These are phyloP conservation scores for Stephania yunnanensis DNA, from an alignment of 164 flowering plant genomes.

Conservation along the genomic window DNA sequence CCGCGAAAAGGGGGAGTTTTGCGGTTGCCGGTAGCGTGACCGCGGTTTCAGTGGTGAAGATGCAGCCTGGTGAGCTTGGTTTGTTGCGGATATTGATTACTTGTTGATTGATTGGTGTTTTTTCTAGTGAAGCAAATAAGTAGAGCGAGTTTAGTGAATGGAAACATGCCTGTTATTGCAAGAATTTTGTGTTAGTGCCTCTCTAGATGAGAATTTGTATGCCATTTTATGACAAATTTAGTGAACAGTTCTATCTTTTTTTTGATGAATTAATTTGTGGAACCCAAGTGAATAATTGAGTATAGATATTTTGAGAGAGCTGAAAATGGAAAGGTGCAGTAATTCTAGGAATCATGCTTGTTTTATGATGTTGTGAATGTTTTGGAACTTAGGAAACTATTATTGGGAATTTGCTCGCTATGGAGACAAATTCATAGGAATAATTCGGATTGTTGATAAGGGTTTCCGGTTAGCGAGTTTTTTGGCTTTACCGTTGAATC, in stretches of 20 bases:
- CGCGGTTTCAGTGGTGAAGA: constrained; percentile 27
- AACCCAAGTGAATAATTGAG: neutral
- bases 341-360: neutral
- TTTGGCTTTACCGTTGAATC: neutral
- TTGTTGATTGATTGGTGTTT: neutral
- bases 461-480: neutral
- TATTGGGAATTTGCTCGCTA: neutral
- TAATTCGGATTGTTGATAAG: neutral
- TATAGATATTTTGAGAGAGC: neutral
- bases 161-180: neutral
- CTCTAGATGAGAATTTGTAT: neutral
- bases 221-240: neutral
- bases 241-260: neutral
- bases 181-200: neutral
- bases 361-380: neutral
- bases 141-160: neutral
- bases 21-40: constrained; percentile 21
- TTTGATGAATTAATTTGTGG: neutral
- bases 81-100: neutral
- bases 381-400: neutral
- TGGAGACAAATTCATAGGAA: neutral
- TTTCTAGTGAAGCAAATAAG: neutral
- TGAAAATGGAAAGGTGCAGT: neutral
- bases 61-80: constrained; percentile 17
- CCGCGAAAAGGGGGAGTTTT: constrained; percentile 19